phyloP scores from a whole-genome alignment of 108 stramenopile species.

The Cyclotella baltica region DNA sequence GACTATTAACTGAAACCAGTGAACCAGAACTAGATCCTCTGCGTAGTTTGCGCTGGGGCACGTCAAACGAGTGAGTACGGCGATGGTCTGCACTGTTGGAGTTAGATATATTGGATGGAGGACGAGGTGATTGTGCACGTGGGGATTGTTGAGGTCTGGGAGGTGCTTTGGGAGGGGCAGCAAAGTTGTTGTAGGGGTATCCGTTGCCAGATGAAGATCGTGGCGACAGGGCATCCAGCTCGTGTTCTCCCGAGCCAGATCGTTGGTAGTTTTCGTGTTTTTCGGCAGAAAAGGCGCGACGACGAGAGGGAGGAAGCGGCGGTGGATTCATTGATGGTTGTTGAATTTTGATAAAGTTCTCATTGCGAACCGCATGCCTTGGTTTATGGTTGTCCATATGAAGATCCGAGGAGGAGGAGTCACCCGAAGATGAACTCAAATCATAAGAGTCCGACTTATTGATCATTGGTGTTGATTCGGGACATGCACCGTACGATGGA shows the following conservation, averaged over 20 bases:
- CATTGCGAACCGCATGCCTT: neutral
- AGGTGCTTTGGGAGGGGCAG: neutral
- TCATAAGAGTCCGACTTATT: constrained; percentile 17
- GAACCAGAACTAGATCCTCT: constrained; percentile 25
- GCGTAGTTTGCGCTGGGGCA: neutral
- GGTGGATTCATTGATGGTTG: constrained; percentile 16
- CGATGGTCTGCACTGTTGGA: constrained; percentile 15
- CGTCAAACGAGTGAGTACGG: constrained; percentile 39
- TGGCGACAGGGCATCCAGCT: constrained; percentile 1
- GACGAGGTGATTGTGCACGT: constrained; percentile 7
- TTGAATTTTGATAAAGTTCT: neutral
- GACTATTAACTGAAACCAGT: constrained; percentile 18
- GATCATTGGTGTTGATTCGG: neutral
- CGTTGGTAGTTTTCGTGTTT: neutral
- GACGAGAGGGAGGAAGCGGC: constrained; percentile 14
- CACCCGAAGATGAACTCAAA: constrained; percentile 3
- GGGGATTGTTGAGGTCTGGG: constrained; percentile 1
- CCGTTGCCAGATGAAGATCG: neutral
- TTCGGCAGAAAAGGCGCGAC: constrained; percentile 3
- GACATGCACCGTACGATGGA: neutral
- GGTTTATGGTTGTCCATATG: neutral
- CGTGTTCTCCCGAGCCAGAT: constrained; percentile 13
- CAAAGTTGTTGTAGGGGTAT: neutral
- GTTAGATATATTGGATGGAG: neutral
- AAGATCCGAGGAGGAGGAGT: neutral